phyloP scores from a whole-genome alignment of 352 stramenopile species.

The Peronospora farinosa region DNA sequence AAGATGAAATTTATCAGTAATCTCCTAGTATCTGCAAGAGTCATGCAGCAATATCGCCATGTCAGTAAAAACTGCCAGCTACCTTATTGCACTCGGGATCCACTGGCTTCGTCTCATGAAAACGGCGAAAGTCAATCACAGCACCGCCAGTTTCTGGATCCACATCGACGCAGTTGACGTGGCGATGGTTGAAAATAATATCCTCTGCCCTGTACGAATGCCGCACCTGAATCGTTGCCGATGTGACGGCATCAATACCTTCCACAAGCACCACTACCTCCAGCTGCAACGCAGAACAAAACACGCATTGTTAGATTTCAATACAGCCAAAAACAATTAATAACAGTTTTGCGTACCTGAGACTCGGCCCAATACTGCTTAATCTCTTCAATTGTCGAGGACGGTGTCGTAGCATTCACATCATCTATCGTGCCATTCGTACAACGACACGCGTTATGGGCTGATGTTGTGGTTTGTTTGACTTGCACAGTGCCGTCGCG shows the following conservation, averaged over 20 bases:
- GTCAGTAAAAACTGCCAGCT: slow-evolving; percentile 48
- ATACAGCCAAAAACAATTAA: neutral
- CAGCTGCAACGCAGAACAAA: slow-evolving; percentile 38
- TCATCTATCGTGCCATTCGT: slow-evolving; percentile 14
- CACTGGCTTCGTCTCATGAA: slow-evolving; percentile 69
- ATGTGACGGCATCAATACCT: slow-evolving; percentile 92
- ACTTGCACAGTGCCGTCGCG: slow-evolving; percentile 39
- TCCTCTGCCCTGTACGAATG: slow-evolving; percentile 93
- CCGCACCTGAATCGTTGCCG: slow-evolving; percentile 91
- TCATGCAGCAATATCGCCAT: no score
- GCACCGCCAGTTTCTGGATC: slow-evolving; percentile 67
- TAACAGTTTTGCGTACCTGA: slow-evolving; percentile 32
- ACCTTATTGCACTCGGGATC: slow-evolving; percentile 57
- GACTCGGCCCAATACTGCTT: slow-evolving; percentile 70
- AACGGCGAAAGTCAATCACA: slow-evolving; percentile 85
- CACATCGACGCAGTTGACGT: slow-evolving; percentile 88
- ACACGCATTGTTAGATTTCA: slow-evolving; percentile 5
- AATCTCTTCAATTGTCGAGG: slow-evolving; percentile 44
- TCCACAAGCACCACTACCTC: slow-evolving; percentile 96
- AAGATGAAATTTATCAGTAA: neutral
- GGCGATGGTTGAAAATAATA: slow-evolving; percentile 90
- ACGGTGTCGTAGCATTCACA: slow-evolving; percentile 24
- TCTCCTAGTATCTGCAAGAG: no score
- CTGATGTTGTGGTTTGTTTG: slow-evolving; percentile 17
- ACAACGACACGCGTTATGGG: slow-evolving; percentile 48